phyloP scores from a whole-genome alignment of 768 basidiomycete genomes.

The Pleurotus ostreatus region DNA sequence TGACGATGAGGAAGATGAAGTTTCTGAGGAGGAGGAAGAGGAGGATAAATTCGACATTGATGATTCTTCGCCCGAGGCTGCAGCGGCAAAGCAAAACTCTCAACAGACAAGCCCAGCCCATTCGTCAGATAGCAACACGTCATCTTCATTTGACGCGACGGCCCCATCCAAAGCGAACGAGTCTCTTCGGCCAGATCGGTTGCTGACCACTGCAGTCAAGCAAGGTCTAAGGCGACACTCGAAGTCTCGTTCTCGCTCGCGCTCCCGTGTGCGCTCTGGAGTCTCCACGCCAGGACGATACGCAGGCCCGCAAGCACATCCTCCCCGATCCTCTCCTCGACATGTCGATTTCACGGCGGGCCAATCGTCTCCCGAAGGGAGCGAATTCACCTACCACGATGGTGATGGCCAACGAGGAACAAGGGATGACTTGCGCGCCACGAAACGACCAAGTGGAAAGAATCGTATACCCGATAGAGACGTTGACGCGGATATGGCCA shows the following conservation, averaged over 20 bases:
- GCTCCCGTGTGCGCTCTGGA: constrained; percentile 46
- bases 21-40: constrained; percentile 57
- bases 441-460: constrained; percentile 35
- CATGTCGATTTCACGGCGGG: constrained; percentile 48
- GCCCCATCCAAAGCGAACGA: constrained; percentile 25
- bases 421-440: constrained; percentile 28
- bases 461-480: constrained; percentile 64
- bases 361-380: constrained; percentile 17
- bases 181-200: constrained; percentile 21
- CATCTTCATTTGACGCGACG: constrained; percentile 17
- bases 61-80: constrained; percentile 69
- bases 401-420: constrained; percentile 24
- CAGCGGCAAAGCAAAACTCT: constrained; percentile 12
- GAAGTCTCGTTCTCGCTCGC: constrained; percentile 41
- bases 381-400: constrained; percentile 39
- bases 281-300: constrained; percentile 63
- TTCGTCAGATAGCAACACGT: constrained; percentile 5
- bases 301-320: constrained; percentile 46
- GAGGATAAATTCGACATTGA: constrained; percentile 92
- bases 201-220: constrained; percentile 24
- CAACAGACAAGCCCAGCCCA: constrained; percentile 7
- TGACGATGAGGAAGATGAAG: constrained; percentile 48
- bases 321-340: constrained; percentile 39
- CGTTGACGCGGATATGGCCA: constrained; percentile 45
- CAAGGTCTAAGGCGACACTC: constrained; percentile 23